A percentile compares a stretch with the other conserved stretches of the same genome.
These are phyloP conservation scores for Lodderomyces pseudojiufengensis DNA, from an alignment of 1,139 yeast genomes.

Conservation along the genomic window DNA sequence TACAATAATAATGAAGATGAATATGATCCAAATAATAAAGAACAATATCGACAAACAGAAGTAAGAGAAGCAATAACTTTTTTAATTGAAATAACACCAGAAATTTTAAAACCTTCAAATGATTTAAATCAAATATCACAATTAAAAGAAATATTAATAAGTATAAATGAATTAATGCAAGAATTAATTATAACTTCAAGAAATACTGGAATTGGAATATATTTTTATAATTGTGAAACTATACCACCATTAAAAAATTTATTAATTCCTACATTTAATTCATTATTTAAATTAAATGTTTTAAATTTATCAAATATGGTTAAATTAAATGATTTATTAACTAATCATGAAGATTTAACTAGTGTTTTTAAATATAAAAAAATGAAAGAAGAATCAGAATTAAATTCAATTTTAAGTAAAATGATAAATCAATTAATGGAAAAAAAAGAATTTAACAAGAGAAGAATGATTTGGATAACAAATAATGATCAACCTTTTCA, in stretches of 20 bases:
- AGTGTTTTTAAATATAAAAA: conserved; percentile 17
- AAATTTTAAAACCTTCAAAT: conserved; percentile 37
- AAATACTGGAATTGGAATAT: conserved; percentile 64
- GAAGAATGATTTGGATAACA: conserved; percentile 42
- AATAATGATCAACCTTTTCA: conserved; percentile 37
- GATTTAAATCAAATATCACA: conserved; percentile 33
- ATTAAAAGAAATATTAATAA: conserved; percentile 48
- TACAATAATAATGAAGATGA: conserved; percentile 1
- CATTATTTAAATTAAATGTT: conserved; percentile 33
- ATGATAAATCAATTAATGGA: conserved; percentile 33
- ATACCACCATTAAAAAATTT: conserved; percentile 12
- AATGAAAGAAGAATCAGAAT: conserved; percentile 15
- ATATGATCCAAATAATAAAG: conserved; percentile 13
- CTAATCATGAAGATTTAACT: conserved; percentile 23
- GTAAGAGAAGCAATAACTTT: conserved; percentile 62
- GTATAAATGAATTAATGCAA: conserved; percentile 54
- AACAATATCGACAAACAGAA: conserved; percentile 38
- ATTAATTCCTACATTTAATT: conserved; percentile 21
- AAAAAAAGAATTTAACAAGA: conserved; percentile 30
- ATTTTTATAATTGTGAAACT: conserved; percentile 49
- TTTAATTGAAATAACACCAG: conserved; percentile 56
- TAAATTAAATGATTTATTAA: conserved; percentile 28
- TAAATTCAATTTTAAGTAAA: conserved; percentile 23
- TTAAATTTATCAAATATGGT: conserved; percentile 42
- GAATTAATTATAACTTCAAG: conserved; percentile 58